phyloP scores from a whole-genome alignment of 495 filamentous ascomycete species.

The Hypoxylon trugodes region DNA sequence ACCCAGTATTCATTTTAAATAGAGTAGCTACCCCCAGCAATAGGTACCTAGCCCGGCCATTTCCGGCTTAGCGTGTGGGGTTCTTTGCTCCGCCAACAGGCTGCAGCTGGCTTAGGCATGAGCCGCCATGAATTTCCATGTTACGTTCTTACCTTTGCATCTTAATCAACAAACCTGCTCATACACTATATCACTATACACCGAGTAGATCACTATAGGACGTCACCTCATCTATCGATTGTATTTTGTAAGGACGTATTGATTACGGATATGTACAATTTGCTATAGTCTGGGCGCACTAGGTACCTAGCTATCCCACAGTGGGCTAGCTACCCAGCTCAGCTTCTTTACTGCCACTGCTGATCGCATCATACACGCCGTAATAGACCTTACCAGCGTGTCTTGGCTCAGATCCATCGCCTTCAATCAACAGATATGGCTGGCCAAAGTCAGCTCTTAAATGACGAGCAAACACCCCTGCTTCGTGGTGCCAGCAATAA shows the following conservation, averaged over 20 bases:
- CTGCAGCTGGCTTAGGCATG: background rate
- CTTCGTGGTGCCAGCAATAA: constrained; percentile 15
- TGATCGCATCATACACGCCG: constrained; percentile 4
- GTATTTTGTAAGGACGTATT: background rate
- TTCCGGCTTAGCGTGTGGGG: constrained; percentile 12
- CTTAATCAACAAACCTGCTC: background rate
- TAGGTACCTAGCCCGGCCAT: constrained; percentile 1
- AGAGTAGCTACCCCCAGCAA: constrained; percentile 34
- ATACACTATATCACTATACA: no score
- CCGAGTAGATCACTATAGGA: no score
- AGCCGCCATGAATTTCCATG: constrained; percentile 14
- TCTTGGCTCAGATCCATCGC: constrained; percentile 27
- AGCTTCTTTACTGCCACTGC: background rate
- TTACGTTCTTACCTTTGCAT: constrained; percentile 4
- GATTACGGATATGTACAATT: constrained; percentile 14
- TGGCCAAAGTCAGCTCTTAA: constrained; percentile 6
- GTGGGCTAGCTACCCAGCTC: constrained; percentile 1
- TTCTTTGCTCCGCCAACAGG: constrained; percentile 22
- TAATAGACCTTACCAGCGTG: constrained; percentile 7
- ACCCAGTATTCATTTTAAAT: constrained; percentile 7
- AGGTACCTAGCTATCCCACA: constrained; percentile 12
- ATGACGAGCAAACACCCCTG: constrained; percentile 33
- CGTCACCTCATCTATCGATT: constrained; percentile 19
- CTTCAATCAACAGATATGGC: constrained; percentile 24
- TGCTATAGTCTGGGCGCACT: constrained; percentile 2